These are phyloP conservation scores for Rhizophora apiculata DNA, from an alignment of 345 rosid genomes.

Conservation along the genomic window DNA sequence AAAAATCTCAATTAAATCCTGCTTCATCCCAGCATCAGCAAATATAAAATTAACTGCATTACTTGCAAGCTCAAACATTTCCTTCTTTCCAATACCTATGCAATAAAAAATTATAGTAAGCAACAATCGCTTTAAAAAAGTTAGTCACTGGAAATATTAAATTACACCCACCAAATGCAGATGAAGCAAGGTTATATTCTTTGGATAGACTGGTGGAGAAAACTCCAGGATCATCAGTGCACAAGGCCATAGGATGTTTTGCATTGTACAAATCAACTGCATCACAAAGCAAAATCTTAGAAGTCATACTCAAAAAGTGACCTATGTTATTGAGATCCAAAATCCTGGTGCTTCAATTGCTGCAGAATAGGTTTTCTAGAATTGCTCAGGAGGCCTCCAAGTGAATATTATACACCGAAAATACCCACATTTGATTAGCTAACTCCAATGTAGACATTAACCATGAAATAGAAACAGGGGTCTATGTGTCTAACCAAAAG, in stretches of 20 bases:
- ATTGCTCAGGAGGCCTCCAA: no score
- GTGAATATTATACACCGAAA: no score
- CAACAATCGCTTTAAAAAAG: neutral
- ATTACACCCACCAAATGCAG: conserved; percentile 57
- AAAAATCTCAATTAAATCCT: conserved; percentile 43
- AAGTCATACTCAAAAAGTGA: neutral
- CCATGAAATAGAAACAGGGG: conserved; percentile 7
- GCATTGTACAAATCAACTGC: conserved; percentile 66
- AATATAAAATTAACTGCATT: conserved; percentile 58
- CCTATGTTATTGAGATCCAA: neutral
- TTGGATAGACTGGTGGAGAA: conserved; percentile 73
- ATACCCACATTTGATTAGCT: no score
- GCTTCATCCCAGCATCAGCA: conserved; percentile 63
- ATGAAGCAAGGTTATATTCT: conserved; percentile 69
- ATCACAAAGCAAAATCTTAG: neutral
- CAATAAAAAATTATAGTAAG: conserved; percentile 20
- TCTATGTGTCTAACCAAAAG: conserved; percentile 56
- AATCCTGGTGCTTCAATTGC: neutral
- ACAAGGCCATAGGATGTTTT: conserved; percentile 69
- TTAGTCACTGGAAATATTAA: neutral
- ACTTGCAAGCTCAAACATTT: conserved; percentile 64
- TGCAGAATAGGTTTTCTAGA: neutral
- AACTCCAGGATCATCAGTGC: conserved; percentile 91
- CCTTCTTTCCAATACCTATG: conserved; percentile 61
- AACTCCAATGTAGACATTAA: no score